Evolutionary conservation across 2,329 filamentous ascomycete species (phyloP).

Genomic region (Monilinia laxa): DNA sequence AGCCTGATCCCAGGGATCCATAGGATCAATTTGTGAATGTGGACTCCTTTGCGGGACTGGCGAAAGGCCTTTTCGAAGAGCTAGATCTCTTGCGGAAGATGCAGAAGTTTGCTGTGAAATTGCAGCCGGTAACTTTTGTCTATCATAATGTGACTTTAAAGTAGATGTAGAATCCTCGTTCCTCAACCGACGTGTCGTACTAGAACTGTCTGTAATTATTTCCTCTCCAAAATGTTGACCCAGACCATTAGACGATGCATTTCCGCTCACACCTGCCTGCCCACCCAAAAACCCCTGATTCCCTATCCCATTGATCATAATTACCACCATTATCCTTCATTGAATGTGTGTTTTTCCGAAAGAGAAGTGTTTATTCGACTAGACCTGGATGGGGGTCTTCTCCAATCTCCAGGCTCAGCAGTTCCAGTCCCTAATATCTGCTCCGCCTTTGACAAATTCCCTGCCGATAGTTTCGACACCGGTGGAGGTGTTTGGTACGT

Average conservation of each 20-base stretch:
- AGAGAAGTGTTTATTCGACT: slow-evolving; percentile 46
- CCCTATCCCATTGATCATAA: slow-evolving; percentile 35
- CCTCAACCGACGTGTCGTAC: slow-evolving; percentile 39
- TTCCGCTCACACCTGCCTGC: slow-evolving; percentile 42
- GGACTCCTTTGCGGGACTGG: slow-evolving; percentile 36
- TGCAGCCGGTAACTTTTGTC: slow-evolving; percentile 43
- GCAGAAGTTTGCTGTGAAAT: slow-evolving; percentile 47
- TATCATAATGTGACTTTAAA: slow-evolving; percentile 48
- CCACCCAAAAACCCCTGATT: slow-evolving; percentile 34
- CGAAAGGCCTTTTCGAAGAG: slow-evolving; percentile 42
- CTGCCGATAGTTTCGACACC: slow-evolving; percentile 6
- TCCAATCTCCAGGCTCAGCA: slow-evolving; percentile 32
- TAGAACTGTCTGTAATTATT: slow-evolving; percentile 40
- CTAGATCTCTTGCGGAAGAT: slow-evolving; percentile 44
- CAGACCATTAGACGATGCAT: slow-evolving; percentile 48
- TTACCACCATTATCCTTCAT: slow-evolving; percentile 31
- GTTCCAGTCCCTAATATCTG: slow-evolving; percentile 34
- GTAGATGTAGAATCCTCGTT: slow-evolving; percentile 47
- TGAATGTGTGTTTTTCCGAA: slow-evolving; percentile 38
- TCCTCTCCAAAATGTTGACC: slow-evolving; percentile 44
- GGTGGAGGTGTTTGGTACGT: slow-evolving; percentile 14
- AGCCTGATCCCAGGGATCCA: slow-evolving; percentile 17
- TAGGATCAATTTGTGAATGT: slow-evolving; percentile 32
- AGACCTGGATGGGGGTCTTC: slow-evolving; percentile 38
- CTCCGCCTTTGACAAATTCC: slow-evolving; percentile 39